These are phyloP conservation scores for Geoglossum glabrum DNA, from an alignment of 495 filamentous ascomycete genomes.

Conservation along the genomic window DNA sequence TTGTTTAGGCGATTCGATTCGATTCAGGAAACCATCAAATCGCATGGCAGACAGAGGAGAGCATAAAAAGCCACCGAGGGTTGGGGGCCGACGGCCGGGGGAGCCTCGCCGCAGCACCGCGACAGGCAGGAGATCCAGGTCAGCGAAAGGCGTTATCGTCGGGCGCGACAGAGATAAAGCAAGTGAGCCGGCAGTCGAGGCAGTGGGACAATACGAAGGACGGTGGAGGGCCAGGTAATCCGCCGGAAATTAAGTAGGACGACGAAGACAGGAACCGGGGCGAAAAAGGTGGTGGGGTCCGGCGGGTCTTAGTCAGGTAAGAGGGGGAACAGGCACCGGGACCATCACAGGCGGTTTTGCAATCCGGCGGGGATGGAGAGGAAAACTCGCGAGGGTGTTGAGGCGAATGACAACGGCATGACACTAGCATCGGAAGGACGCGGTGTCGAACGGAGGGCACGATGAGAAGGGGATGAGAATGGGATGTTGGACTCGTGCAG, in stretches of 20 bases:
- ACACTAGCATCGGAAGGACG: no score
- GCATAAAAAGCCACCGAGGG: neutral
- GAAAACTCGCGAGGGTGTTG: neutral
- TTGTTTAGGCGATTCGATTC: neutral
- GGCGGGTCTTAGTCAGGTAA: slow-evolving; percentile 24
- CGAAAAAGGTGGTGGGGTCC: slow-evolving; percentile 20
- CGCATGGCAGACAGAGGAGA: neutral
- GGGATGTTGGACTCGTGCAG: no score
- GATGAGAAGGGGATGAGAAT: no score
- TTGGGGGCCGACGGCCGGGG: neutral
- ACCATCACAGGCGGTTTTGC: neutral
- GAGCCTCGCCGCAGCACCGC: neutral
- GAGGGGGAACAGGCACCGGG: neutral
- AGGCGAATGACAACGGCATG: no score
- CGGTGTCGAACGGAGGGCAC: no score
- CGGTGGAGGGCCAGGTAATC: neutral
- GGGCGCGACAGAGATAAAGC: neutral
- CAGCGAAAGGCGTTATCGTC: neutral
- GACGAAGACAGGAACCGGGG: neutral
- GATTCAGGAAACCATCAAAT: slow-evolving; percentile 2
- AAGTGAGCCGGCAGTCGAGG: neutral
- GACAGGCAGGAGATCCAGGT: neutral
- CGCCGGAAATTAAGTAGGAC: neutral
- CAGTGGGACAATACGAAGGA: neutral
- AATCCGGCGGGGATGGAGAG: neutral